phyloP scores from a whole-genome alignment of 805 yeast species.

The Starmerella vaccinii region DNA sequence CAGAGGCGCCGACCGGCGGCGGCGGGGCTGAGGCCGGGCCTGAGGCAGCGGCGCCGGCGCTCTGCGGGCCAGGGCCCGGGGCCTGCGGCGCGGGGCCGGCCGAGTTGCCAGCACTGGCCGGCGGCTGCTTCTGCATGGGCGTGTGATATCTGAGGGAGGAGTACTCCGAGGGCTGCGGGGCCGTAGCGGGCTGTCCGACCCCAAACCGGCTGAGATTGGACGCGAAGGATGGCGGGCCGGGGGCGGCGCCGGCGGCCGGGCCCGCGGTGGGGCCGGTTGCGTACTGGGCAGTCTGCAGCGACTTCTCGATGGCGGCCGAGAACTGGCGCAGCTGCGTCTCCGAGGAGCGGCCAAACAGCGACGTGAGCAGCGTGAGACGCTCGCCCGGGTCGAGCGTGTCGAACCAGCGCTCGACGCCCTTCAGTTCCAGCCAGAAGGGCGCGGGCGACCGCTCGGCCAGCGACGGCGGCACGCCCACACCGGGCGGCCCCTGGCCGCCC shows the following conservation, averaged over 20 bases:
- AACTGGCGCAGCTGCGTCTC: conserved; percentile 21
- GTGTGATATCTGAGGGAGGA: conserved; percentile 13
- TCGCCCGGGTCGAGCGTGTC: conserved; percentile 32
- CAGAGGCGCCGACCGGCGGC: no score
- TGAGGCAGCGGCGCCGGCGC: background rate
- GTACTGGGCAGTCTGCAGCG: conserved; percentile 5
- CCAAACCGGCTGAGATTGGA: conserved; percentile 20
- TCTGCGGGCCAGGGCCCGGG: background rate
- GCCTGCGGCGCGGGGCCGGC: background rate
- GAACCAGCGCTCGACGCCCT: conserved; percentile 35
- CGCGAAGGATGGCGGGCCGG: background rate
- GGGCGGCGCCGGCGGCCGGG: no score
- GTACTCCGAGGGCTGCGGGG: background rate
- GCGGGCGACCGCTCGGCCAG: conserved; percentile 1
- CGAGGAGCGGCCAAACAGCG: conserved; percentile 30
- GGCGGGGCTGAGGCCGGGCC: background rate
- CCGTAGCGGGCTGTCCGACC: conserved; percentile 8
- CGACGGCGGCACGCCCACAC: background rate
- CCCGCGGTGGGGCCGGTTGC: background rate
- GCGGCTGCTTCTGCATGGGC: conserved; percentile 5
- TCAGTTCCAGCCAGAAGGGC: conserved; percentile 21
- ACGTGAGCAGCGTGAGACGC: conserved; percentile 33
- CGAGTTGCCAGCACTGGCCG: background rate
- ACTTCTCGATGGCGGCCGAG: conserved; percentile 12
- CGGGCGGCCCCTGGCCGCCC: conserved; percentile 6